These are phyloP conservation scores for Stenocarpella maydis DNA, from an alignment of 2,329 filamentous ascomycete species.

Conservation along the genomic window DNA sequence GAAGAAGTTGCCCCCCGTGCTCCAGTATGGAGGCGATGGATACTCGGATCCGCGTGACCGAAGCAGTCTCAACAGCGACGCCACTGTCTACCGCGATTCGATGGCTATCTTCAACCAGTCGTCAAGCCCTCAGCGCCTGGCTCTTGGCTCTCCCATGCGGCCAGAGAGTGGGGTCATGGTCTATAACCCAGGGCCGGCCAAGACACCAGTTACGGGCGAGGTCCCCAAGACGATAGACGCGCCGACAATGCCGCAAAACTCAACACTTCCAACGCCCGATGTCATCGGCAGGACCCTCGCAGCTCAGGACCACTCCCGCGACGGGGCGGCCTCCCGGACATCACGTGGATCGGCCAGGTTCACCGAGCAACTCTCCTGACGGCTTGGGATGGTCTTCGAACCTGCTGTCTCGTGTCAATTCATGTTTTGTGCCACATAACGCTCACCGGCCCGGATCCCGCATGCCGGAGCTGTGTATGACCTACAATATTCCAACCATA, in stretches of 20 bases:
- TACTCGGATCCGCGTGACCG: constrained; percentile 60
- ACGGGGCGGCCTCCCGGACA: constrained; percentile 29
- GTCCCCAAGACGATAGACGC: constrained; percentile 29
- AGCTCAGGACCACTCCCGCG: constrained; percentile 31
- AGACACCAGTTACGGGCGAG: constrained; percentile 61
- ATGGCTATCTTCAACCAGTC: constrained; percentile 42
- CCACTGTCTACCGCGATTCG: constrained; percentile 54
- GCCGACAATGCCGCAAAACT: constrained; percentile 28
- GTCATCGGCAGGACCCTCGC: constrained; percentile 33
- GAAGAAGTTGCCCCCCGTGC: constrained; percentile 69
- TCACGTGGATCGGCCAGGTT: constrained; percentile 33
- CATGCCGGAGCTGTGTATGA: constrained; percentile 32
- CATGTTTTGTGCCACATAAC: neutral
- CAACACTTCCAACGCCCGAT: constrained; percentile 34
- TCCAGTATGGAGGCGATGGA: constrained; percentile 69
- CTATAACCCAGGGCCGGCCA: constrained; percentile 70
- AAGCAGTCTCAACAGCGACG: constrained; percentile 51
- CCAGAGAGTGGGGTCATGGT: constrained; percentile 68
- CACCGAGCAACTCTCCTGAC: constrained; percentile 33
- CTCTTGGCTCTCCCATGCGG: constrained; percentile 66
- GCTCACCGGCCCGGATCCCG: constrained; percentile 10
- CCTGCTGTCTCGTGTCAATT: neutral
- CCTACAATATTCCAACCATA: constrained; percentile 34
- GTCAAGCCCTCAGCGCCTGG: constrained; percentile 50
- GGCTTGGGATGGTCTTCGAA: neutral